Conservation (phyloP, 495 filamentous ascomycete species). For the Haplographium delicatum region DNA sequence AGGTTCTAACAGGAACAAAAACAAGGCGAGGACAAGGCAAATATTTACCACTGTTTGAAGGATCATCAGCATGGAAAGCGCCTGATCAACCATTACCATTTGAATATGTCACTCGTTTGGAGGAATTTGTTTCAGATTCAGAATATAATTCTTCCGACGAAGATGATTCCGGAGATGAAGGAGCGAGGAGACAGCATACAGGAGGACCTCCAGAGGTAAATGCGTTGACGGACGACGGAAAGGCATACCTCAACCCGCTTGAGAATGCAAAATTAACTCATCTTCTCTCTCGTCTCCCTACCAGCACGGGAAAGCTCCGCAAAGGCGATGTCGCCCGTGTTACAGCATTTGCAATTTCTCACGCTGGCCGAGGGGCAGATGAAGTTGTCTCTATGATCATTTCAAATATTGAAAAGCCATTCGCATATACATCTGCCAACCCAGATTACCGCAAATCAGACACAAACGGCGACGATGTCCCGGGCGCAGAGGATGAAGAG, state of each 20-base stretch:
- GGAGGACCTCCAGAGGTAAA: conserved; percentile 38
- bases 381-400: conserved; percentile 88
- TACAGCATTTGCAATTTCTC: conserved; percentile 83
- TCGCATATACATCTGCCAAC: conserved; percentile 57
- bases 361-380: conserved; percentile 70
- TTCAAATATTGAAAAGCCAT: conserved; percentile 69
- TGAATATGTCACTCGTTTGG: conserved; percentile 66
- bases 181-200: conserved; percentile 43
- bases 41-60: conserved; percentile 62
- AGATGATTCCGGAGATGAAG: conserved; percentile 74
- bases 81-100: conserved; percentile 63
- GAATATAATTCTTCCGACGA: conserved; percentile 88
- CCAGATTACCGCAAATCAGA: conserved; percentile 36
- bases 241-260: conserved; percentile 75
- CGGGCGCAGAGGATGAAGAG: conserved; percentile 32
- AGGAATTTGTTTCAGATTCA: conserved; percentile 73
- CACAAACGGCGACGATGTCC: conserved; percentile 35
- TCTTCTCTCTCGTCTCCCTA: conserved; percentile 75
- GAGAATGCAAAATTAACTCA: conserved; percentile 79
- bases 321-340: conserved; percentile 84
- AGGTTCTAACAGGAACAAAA: conserved; percentile 59
- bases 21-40: conserved; percentile 32
- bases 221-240: conserved; percentile 47
- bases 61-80: conserved; percentile 62
- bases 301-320: conserved; percentile 64